Conservation (phyloP, 768 basidiomycete species). For the Roridomyces roridus region DNA sequence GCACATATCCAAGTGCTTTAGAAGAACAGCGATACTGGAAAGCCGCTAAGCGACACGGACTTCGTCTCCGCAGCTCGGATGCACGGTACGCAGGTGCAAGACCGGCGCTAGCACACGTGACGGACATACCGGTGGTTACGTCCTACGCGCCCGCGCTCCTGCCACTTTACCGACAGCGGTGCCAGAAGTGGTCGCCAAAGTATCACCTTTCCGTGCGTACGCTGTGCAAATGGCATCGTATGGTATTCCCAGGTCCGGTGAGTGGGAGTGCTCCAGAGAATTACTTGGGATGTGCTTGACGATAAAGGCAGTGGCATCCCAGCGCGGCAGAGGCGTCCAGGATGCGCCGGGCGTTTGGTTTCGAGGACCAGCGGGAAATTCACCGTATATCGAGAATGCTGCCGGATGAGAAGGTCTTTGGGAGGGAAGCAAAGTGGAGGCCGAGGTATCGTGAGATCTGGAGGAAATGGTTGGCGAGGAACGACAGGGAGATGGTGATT, state of each 20-base stretch:
- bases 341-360: slow-evolving; percentile 42
- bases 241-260: slow-evolving; percentile 49
- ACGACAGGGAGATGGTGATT: slow-evolving; percentile 17
- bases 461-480: slow-evolving; percentile 44
- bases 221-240: slow-evolving; percentile 54
- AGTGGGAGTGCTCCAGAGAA: slow-evolving; percentile 25
- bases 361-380: slow-evolving; percentile 45
- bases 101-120: background rate
- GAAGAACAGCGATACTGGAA: slow-evolving; percentile 21
- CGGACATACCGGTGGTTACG: slow-evolving; percentile 30
- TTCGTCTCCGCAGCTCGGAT: slow-evolving; percentile 15
- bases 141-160: slow-evolving; percentile 45
- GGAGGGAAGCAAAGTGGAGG: slow-evolving; percentile 22
- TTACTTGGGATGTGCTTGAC: background rate
- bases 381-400: slow-evolving; percentile 46
- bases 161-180: slow-evolving; percentile 39
- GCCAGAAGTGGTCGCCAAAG: slow-evolving; percentile 27
- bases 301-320: slow-evolving; percentile 37
- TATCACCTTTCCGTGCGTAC: slow-evolving; percentile 37
- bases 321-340: slow-evolving; percentile 38
- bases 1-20: background rate
- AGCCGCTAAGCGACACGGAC: slow-evolving; percentile 11
- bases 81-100: slow-evolving; percentile 10
- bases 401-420: slow-evolving; percentile 44
- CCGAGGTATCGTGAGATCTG: slow-evolving; percentile 43